Percentiles rank a stretch among this genome's conserved stretches.
Conservation (phyloP, 2,329 filamentous ascomycete species). For the Aspergillus ochraceus region DNA sequence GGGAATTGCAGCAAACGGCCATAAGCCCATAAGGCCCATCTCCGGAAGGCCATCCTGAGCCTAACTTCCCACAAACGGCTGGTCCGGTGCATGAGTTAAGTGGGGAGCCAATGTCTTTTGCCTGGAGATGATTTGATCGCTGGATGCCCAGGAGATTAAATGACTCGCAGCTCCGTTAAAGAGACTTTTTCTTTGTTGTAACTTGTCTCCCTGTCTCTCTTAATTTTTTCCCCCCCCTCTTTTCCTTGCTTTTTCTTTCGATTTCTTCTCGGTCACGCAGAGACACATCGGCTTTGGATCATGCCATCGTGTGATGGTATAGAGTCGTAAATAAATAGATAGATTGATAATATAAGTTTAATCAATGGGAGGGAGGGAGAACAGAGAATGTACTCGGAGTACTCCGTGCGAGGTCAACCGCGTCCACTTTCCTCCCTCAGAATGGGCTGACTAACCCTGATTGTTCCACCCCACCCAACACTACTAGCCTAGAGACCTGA, state of each 20-base stretch:
- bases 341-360: too few species aligned
- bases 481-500: too few species aligned
- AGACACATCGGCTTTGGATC: background rate
- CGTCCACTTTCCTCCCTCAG: too few species aligned
- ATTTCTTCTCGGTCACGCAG: background rate
- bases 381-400: too few species aligned
- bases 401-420: too few species aligned
- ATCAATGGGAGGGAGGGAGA: too few species aligned
- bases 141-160: slow-evolving; percentile 10
- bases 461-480: too few species aligned
- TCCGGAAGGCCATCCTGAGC: background rate
- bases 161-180: slow-evolving; percentile 19
- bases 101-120: slow-evolving; percentile 18
- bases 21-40: background rate
- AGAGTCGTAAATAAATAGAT: too few species aligned
- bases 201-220: too few species aligned
- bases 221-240: background rate
- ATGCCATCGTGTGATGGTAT: background rate
- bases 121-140: slow-evolving; percentile 5
- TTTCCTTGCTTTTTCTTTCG: background rate
- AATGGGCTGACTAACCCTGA: too few species aligned
- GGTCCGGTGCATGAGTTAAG: slow-evolving; percentile 30
- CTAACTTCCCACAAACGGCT: slow-evolving; percentile 5
- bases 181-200: background rate
- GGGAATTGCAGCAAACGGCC: background rate